Evolutionary conservation across 768 basidiomycete genomes (phyloP).

Genomic region (Amylocystis lapponica): DNA sequence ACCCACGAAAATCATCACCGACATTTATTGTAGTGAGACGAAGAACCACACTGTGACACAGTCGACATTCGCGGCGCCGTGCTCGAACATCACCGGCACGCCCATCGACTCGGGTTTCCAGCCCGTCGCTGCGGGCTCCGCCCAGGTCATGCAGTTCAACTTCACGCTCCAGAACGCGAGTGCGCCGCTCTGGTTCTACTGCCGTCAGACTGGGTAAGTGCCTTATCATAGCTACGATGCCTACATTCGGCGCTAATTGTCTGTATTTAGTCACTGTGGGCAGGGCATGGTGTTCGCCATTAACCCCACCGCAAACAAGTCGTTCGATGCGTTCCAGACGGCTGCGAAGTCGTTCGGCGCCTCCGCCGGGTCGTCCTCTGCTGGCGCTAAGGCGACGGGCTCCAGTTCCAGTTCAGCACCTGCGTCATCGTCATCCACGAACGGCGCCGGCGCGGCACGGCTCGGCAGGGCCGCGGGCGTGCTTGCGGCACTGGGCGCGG

Average conservation of each 20-base stretch:
- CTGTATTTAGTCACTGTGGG: slow-evolving; percentile 37
- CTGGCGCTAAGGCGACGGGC: slow-evolving; percentile 5
- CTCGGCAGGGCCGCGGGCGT: slow-evolving; percentile 28
- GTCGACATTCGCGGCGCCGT: slow-evolving; percentile 53
- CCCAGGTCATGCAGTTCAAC: slow-evolving; percentile 37
- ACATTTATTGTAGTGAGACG: slow-evolving; percentile 9
- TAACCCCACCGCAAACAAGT: slow-evolving; percentile 43
- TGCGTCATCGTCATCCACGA: slow-evolving; percentile 6
- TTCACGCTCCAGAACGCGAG: slow-evolving; percentile 40
- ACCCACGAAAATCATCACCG: background rate
- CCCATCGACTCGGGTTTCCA: slow-evolving; percentile 52
- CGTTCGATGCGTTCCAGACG: slow-evolving; percentile 40
- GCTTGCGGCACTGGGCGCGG: slow-evolving; percentile 14
- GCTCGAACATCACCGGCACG: slow-evolving; percentile 29
- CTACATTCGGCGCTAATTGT: background rate
- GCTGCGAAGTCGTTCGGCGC: background rate
- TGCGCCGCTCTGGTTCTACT: slow-evolving; percentile 60
- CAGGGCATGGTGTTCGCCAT: slow-evolving; percentile 59
- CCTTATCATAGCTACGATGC: slow-evolving; percentile 19
- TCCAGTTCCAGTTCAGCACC: slow-evolving; percentile 13
- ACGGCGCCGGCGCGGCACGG: slow-evolving; percentile 22
- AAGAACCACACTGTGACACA: slow-evolving; percentile 51
- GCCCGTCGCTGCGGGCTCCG: slow-evolving; percentile 25
- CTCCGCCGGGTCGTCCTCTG: background rate
- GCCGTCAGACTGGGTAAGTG: slow-evolving; percentile 37